Evolutionary conservation across 805 yeast species (phyloP).

Genomic region (Sungouiozyma intestinalis): DNA sequence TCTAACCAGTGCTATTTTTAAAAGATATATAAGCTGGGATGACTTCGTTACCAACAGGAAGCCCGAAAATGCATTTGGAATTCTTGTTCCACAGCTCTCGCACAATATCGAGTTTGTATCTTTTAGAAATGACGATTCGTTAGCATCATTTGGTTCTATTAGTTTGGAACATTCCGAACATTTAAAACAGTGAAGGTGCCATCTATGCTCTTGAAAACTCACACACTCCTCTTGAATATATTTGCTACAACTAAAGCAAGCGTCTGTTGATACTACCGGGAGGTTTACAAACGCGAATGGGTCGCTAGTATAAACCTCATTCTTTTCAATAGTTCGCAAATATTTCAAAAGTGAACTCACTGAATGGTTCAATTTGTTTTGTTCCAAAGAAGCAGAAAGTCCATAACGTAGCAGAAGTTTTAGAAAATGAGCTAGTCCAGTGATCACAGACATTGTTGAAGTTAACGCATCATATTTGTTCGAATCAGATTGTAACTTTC

Average conservation of each 20-base stretch:
- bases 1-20: conserved; percentile 76
- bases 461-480: conserved; percentile 33
- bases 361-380: conserved; percentile 47
- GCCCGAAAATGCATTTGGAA: conserved; percentile 40
- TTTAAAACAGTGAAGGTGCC: conserved; percentile 71
- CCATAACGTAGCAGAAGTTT: conserved; percentile 78
- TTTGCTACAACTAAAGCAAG: conserved; percentile 59
- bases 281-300: conserved; percentile 36
- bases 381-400: conserved; percentile 61
- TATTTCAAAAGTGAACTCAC: conserved; percentile 55
- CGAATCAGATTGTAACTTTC: conserved; percentile 42
- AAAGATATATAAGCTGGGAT: conserved; percentile 61
- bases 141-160: conserved; percentile 32
- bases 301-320: conserved; percentile 29
- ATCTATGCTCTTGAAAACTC: conserved; percentile 48
- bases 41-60: conserved; percentile 58
- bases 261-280: conserved; percentile 58
- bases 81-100: conserved; percentile 47
- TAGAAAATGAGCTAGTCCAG: conserved; percentile 86
- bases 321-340: conserved; percentile 41
- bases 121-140: conserved; percentile 38
- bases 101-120: conserved; percentile 39
- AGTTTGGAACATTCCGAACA: conserved; percentile 50
- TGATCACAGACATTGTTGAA: conserved; percentile 67
- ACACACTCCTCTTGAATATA: conserved; percentile 82